Conservation (phyloP, 495 filamentous ascomycete genomes). For the Aspergillus sclerotiicarbonarius region DNA sequence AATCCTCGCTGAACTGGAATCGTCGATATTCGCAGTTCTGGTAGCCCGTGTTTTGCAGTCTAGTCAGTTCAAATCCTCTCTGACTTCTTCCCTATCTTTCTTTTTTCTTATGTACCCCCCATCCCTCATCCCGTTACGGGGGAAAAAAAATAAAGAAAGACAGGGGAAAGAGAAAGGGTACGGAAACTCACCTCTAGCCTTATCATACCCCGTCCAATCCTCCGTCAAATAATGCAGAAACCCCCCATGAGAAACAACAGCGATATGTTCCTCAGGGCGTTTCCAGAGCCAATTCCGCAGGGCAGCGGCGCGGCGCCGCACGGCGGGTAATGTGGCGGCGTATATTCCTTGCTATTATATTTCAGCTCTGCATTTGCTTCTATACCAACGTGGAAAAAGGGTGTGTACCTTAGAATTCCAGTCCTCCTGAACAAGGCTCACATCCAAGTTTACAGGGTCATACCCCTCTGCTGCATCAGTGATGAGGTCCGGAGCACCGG, state of each 20-base stretch:
- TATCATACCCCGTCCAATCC: constrained; percentile 24
- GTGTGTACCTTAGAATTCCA: constrained; percentile 25
- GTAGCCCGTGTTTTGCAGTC: constrained; percentile 18
- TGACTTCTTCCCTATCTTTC: too few relatives aligned
- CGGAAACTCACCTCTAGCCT: constrained; percentile 18
- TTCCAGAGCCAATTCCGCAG: constrained; percentile 20
- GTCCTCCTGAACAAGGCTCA: constrained; percentile 10
- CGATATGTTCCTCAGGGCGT: constrained; percentile 20
- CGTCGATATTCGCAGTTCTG: constrained; percentile 21
- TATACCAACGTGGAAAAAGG: not conserved
- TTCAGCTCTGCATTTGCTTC: constrained; percentile 5
- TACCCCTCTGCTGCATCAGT: constrained; percentile 4
- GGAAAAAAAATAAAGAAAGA: too few relatives aligned
- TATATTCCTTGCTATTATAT: constrained; percentile 22
- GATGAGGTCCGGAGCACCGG: constrained; percentile 10
- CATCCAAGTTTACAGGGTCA: constrained; percentile 10
- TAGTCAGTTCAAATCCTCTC: not conserved
- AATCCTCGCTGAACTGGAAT: constrained; percentile 19
- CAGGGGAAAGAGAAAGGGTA: not conserved
- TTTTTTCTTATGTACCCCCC: too few relatives aligned
- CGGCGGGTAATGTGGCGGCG: constrained; percentile 13
- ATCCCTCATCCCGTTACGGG: too few relatives aligned
- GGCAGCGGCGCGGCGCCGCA: constrained; percentile 13
- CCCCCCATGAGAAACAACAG: constrained; percentile 20
- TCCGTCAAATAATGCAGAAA: constrained; percentile 26